Evolutionary conservation across 2,329 filamentous ascomycete genomes (phyloP).

Genomic region (Sclerotinia sclerotiorum): DNA sequence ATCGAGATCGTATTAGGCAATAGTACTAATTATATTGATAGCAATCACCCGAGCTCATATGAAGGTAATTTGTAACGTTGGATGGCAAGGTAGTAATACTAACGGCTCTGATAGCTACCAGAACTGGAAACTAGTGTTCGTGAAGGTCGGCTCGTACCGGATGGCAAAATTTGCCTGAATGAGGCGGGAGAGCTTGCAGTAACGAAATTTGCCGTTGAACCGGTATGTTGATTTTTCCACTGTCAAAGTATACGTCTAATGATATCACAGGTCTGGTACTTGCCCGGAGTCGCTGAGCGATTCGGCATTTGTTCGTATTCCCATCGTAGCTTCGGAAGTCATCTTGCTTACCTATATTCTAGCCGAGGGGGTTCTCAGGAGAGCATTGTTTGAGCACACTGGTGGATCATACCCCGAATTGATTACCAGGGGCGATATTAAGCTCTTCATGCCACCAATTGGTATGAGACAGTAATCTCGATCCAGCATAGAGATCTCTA

Average conservation of each 20-base stretch:
- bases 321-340: conserved; percentile 16
- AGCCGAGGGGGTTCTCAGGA: conserved; percentile 85
- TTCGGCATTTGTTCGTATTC: conserved; percentile 66
- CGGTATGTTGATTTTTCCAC: conserved; percentile 67
- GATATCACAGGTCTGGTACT: conserved; percentile 65
- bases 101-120: conserved; percentile 57
- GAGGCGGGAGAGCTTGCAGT: conserved; percentile 83
- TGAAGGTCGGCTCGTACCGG: conserved; percentile 68
- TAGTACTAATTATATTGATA: conserved; percentile 29
- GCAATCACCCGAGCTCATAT: conserved; percentile 42
- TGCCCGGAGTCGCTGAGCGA: conserved; percentile 83
- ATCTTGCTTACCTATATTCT: conserved; percentile 66
- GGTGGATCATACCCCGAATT: conserved; percentile 95
- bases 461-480: conserved; percentile 75
- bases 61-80: conserved; percentile 35
- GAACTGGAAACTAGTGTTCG: conserved; percentile 89
- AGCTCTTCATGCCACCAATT: conserved; percentile 93
- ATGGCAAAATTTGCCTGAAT: conserved; percentile 89
- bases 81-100: conserved; percentile 12
- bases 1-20: neutral
- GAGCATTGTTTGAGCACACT: conserved; percentile 90
- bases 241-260: conserved; percentile 56
- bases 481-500: conserved; percentile 22
- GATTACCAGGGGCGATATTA: conserved; percentile 92
- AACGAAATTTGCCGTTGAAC: conserved; percentile 96